phyloP scores from a whole-genome alignment of 805 yeast genomes.

The Brettanomyces sp. region DNA sequence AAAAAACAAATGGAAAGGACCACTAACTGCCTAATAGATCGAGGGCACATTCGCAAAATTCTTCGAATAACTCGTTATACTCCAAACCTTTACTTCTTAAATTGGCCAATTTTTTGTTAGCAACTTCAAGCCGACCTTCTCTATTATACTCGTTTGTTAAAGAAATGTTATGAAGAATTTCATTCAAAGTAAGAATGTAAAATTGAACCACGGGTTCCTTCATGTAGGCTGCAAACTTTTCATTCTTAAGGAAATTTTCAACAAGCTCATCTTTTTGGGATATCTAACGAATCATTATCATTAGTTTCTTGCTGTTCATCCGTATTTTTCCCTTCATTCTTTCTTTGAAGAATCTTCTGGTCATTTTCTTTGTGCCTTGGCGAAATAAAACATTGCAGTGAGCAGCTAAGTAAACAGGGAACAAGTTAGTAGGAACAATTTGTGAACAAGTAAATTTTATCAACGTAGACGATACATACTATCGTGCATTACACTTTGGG shows the following conservation, averaged over 20 bases:
- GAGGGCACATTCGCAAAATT: slow-evolving; percentile 43
- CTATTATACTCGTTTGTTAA: slow-evolving; percentile 38
- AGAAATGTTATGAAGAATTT: slow-evolving; percentile 37
- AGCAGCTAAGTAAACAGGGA: slow-evolving; percentile 33
- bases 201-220: slow-evolving; percentile 43
- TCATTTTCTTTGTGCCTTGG: slow-evolving; percentile 26
- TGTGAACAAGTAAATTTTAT: background rate
- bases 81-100: slow-evolving; percentile 58
- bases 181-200: slow-evolving; percentile 42
- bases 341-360: background rate
- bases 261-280: slow-evolving; percentile 17
- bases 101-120: slow-evolving; percentile 50
- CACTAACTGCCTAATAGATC: slow-evolving; percentile 1
- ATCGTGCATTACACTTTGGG: slow-evolving; percentile 35
- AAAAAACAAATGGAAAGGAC: slow-evolving; percentile 18
- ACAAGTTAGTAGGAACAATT: background rate
- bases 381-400: slow-evolving; percentile 51
- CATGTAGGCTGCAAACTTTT: slow-evolving; percentile 35
- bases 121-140: slow-evolving; percentile 51
- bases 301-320: background rate
- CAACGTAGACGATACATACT: slow-evolving; percentile 18
- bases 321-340: background rate
- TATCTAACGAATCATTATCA: background rate
- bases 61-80: slow-evolving; percentile 61
- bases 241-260: slow-evolving; percentile 29